phyloP scores from a whole-genome alignment of 306 rosid species.

The Cajanus cajan region DNA sequence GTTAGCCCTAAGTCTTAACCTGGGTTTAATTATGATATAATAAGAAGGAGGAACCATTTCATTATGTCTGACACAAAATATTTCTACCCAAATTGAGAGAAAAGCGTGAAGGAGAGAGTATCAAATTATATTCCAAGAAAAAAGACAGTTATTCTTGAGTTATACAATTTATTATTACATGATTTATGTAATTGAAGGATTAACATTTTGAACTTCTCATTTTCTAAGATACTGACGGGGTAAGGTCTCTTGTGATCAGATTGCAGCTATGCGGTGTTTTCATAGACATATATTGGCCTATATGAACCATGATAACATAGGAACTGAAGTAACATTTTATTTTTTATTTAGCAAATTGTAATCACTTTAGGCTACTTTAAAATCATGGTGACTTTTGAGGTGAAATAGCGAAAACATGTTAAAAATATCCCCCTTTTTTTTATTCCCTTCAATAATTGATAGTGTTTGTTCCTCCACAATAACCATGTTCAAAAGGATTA shows the following conservation, averaged over 20 bases:
- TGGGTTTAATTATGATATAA: no score
- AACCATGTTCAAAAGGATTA: no score
- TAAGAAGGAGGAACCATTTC: no score
- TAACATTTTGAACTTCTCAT: no score
- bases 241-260: slow-evolving; percentile 44
- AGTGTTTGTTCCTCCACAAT: slow-evolving; percentile 86
- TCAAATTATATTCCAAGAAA: no score
- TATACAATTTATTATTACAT: no score
- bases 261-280: slow-evolving; percentile 65
- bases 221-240: background rate
- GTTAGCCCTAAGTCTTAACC: no score
- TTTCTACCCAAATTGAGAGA: no score
- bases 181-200: no score
- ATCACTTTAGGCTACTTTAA: slow-evolving; percentile 12
- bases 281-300: slow-evolving; percentile 76
- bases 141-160: no score
- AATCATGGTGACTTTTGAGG: slow-evolving; percentile 37
- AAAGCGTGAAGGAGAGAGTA: no score
- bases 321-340: slow-evolving; percentile 22
- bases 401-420: slow-evolving; percentile 53
- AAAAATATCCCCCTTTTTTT: slow-evolving; percentile 40
- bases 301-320: slow-evolving; percentile 51
- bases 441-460: slow-evolving; percentile 73
- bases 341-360: slow-evolving; percentile 9
- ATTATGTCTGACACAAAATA: no score